Base-by-base conservation (phyloP, 495 filamentous ascomycete species). In the Neurospora sublineolata region DNA sequence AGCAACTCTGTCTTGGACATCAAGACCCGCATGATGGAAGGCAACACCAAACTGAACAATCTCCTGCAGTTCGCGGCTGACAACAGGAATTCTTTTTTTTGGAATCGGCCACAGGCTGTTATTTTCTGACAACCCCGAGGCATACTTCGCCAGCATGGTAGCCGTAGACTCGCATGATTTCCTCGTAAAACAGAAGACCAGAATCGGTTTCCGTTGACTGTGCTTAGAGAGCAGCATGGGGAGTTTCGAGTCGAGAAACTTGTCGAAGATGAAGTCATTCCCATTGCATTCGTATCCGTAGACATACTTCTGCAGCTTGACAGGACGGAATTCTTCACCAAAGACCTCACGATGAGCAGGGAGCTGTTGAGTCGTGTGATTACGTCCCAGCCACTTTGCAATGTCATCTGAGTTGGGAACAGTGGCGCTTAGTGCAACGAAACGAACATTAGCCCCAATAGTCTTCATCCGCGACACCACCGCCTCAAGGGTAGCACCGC, bases 391-490 rank as follows among this genome's bases (percentile, higher is more conserved):
- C 95, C 95, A 99, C 1, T 84, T 86, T 7, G 94, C 94, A 73
- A 99, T 91, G 77, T 99, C 95, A 33, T 89, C 85, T 1, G 93
- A 94, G 75, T 99, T 99, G 0, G 95, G 95, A 16, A 97, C 89
- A 1, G 95, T 99, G 33, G 95, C 95, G 78, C 94, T 97, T 39
- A 97, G 81, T 16, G 95, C 95, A 30, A 99, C 83, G 74, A 99
- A 98, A 14, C 95, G 89, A 3, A 98, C 90, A 79, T 93, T 89
- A 0, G 91, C 90, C 1, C 92, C 92, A 69, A 94, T 90, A 0
- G 91, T 92, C 81, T 97, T 97, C 95, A 97, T 99, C 7, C 95
- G 90, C 42, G 94, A 97, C 3, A 97, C 94, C 11, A 97, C 92
- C n/a, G 93, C 93, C 78, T 99, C 95, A 5, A 99, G 85, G 0